phyloP scores from a whole-genome alignment of 2,329 filamentous ascomycete species.

The Thermomyces lanuginosus region DNA sequence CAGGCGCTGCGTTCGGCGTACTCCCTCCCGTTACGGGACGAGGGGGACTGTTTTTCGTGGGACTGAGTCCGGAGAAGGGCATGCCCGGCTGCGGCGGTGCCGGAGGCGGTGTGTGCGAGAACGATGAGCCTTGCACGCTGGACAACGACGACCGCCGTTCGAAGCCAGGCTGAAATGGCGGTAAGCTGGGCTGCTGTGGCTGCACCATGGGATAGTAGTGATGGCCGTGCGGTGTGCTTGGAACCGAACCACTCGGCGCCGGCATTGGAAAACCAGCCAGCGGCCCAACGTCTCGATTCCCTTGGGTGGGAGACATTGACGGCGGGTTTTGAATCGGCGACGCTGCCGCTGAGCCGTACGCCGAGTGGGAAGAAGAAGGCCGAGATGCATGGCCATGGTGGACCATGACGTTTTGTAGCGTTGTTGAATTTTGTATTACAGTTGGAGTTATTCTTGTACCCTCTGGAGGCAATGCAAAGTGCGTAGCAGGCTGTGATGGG shows the following conservation, averaged over 20 bases:
- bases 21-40: slow-evolving; percentile 21
- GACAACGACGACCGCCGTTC: slow-evolving; percentile 18
- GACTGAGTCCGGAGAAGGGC: slow-evolving; percentile 29
- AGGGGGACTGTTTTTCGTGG: slow-evolving; percentile 28
- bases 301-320: slow-evolving; percentile 34
- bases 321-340: slow-evolving; percentile 31
- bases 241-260: slow-evolving; percentile 14
- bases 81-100: slow-evolving; percentile 22
- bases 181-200: slow-evolving; percentile 13
- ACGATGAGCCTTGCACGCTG: too few relatives aligned
- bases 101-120: slow-evolving; percentile 12
- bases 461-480: too few relatives aligned
- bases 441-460: too few relatives aligned
- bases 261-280: slow-evolving; percentile 28
- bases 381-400: slow-evolving; percentile 22
- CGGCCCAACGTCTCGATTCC: slow-evolving; percentile 32
- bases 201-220: slow-evolving; percentile 13
- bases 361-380: slow-evolving; percentile 28
- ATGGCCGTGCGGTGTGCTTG: slow-evolving; percentile 19
- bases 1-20: slow-evolving; percentile 16
- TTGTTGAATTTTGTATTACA: slow-evolving; percentile 7
- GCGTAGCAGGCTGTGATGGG: slow-evolving; percentile 7
- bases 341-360: slow-evolving; percentile 15
- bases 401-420: too few relatives aligned
- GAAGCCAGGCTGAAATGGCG: slow-evolving; percentile 15